Evolutionary conservation across 2,329 filamentous ascomycete species (phyloP), one percentile per base, ranked within the genome.

Genomic region (Cryoendolithus antarcticus): DNA sequence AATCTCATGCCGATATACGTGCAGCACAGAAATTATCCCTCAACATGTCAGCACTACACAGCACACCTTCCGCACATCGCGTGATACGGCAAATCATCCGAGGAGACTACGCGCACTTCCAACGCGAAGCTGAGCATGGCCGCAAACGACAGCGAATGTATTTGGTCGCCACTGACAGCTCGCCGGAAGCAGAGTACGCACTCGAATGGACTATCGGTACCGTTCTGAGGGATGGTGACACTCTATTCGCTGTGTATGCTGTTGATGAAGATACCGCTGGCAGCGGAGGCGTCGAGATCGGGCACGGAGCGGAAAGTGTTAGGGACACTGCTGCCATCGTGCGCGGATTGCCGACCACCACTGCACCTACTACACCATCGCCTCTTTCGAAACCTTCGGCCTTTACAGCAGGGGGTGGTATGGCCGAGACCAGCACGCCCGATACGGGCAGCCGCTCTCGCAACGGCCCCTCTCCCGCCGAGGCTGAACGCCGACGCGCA

Each of bases 151-250:
- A 89, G 44, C 75, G 91, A 38, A 93, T 91, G 53, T 98, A 96
- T 57, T 67, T 98, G 10, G 86, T 95, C n/a, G 89, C 91, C 3
- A 95, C 86, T 0, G 91, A 98, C 60, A 66, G 96, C 3, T 95
- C 88, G 50, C 84, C 91, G 30, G 91, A 98, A 63, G 88, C 89
- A 4, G 84, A 85, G 5, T 93, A 96, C 59, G 91, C 91, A 1
- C 70, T 98, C 27, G 91, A 98, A 60, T 98, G 91, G 91, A 91
- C 89, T 0, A 88, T 98, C 40, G 91, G 91, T 6, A 96, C 89
- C 0, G 86, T 96, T 4, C 69, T 98, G 24, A 76, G 91, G 35
- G 88, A 96, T 51, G 91, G 91, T 6, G 91, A 98, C 57, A 96
- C 89, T 0, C 70, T 98, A 29, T 78, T 95, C 45, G 86, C 86